Conservation (phyloP, 2,329 filamentous ascomycete species). For the Chaetomiaceae sp. region DNA sequence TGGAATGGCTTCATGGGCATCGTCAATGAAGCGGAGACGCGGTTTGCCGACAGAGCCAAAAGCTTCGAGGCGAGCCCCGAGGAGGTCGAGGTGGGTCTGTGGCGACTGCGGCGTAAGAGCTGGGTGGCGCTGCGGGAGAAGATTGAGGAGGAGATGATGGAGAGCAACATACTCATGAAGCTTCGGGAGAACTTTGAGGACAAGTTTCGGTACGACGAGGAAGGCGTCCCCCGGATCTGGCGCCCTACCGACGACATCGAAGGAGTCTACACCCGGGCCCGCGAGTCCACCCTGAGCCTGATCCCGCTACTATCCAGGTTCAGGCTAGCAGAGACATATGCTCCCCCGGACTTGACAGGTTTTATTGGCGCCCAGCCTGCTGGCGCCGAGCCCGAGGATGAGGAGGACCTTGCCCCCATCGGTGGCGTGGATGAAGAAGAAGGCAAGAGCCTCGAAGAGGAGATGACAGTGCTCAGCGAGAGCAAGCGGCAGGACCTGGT, state of each 20-base stretch:
- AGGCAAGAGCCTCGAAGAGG: constrained; percentile 88
- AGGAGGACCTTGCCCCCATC: constrained; percentile 83
- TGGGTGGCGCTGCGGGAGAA: constrained; percentile 86
- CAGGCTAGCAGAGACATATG: constrained; percentile 65
- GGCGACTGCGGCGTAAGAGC: constrained; percentile 87
- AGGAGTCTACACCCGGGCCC: constrained; percentile 83
- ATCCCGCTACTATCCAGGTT: constrained; percentile 87
- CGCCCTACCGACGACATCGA: constrained; percentile 95
- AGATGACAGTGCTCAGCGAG: constrained; percentile 91
- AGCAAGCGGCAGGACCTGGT: constrained; percentile 85
- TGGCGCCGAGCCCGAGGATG: constrained; percentile 71
- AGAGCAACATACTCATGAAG: constrained; percentile 92
- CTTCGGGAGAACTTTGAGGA: constrained; percentile 98
- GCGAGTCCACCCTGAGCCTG: constrained; percentile 84
- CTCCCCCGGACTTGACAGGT: constrained; percentile 71
- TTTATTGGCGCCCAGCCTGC: constrained; percentile 77
- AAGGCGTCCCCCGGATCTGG: constrained; percentile 93
- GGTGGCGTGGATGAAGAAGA: constrained; percentile 93
- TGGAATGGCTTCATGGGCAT: constrained; percentile 81
- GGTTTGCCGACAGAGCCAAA: constrained; percentile 81
- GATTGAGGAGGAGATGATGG: constrained; percentile 96
- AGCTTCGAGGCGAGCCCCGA: constrained; percentile 90
- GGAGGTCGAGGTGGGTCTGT: constrained; percentile 87
- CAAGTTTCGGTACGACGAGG: constrained; percentile 96
- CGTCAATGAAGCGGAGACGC: constrained; percentile 75